Evolutionary conservation across 805 yeast species (phyloP).

Genomic region (Nakazawaea ernobii): DNA sequence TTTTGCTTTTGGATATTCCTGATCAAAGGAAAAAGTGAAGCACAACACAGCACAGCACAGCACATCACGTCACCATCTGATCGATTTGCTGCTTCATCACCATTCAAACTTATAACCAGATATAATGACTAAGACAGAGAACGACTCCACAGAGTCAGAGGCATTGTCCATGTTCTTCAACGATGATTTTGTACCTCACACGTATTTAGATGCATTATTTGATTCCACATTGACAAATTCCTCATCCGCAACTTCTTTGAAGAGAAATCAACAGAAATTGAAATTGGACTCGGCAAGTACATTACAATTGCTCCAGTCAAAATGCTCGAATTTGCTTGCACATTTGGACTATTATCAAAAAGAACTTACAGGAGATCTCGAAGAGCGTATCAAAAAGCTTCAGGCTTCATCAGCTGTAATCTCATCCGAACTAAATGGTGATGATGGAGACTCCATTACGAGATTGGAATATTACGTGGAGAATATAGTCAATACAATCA

Average conservation of each 20-base stretch:
- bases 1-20: not conserved
- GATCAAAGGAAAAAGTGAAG: not conserved
- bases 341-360: slow-evolving; percentile 60
- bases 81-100: too few relatives aligned
- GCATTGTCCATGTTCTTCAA: slow-evolving; percentile 65
- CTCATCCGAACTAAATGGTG: slow-evolving; percentile 12
- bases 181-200: slow-evolving; percentile 56
- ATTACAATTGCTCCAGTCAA: slow-evolving; percentile 36
- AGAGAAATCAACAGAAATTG: slow-evolving; percentile 6
- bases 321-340: slow-evolving; percentile 45
- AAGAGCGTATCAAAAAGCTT: slow-evolving; percentile 40
- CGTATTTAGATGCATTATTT: slow-evolving; percentile 59
- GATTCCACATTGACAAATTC: slow-evolving; percentile 28
- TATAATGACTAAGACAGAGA: slow-evolving; percentile 11
- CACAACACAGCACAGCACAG: not conserved
- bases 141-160: slow-evolving; percentile 24
- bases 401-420: slow-evolving; percentile 47
- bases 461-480: slow-evolving; percentile 64
- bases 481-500: slow-evolving; percentile 51
- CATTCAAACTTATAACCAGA: not conserved
- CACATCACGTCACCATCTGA: too few relatives aligned
- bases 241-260: slow-evolving; percentile 10
- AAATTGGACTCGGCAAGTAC: slow-evolving; percentile 16
- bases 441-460: slow-evolving; percentile 32
- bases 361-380: slow-evolving; percentile 50